These are phyloP conservation scores for Phyllosticta citriasiana DNA, from an alignment of 2,329 filamentous ascomycete species.

Conservation along the genomic window DNA sequence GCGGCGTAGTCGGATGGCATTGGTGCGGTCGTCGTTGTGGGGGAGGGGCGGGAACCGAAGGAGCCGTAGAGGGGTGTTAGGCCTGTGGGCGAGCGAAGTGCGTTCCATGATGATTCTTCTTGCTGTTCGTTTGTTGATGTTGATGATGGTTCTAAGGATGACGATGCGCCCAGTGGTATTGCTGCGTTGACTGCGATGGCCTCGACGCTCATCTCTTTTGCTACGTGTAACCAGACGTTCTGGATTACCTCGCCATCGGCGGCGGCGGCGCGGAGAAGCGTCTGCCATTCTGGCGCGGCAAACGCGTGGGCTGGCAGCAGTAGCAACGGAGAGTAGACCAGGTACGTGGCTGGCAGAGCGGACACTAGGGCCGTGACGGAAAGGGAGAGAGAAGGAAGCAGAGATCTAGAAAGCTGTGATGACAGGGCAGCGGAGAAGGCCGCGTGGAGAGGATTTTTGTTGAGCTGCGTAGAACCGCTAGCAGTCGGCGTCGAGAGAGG, in stretches of 20 bases:
- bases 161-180: conserved; percentile 29
- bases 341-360: conserved; percentile 35
- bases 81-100: conserved; percentile 61
- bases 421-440: conserved; percentile 4
- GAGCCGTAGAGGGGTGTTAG: conserved; percentile 62
- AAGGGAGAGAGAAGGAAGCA: conserved; percentile 12
- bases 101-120: conserved; percentile 40
- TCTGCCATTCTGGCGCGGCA: conserved; percentile 23
- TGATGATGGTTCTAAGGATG: conserved; percentile 25
- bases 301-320: conserved; percentile 44
- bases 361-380: conserved; percentile 14
- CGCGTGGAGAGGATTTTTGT: conserved; percentile 5
- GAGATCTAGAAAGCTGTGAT: conserved; percentile 9
- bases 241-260: conserved; percentile 20
- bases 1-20: conserved; percentile 45
- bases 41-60: conserved; percentile 49
- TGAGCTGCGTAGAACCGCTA: background rate
- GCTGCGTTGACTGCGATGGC: conserved; percentile 51
- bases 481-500: background rate
- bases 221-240: conserved; percentile 15
- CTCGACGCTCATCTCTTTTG: conserved; percentile 35
- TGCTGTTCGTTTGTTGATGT: conserved; percentile 13
- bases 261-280: conserved; percentile 18
- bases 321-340: conserved; percentile 47
- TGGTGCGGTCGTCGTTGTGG: conserved; percentile 17